Conservation (phyloP, 495 filamentous ascomycete genomes). For the Penicillium robsamsonii region DNA sequence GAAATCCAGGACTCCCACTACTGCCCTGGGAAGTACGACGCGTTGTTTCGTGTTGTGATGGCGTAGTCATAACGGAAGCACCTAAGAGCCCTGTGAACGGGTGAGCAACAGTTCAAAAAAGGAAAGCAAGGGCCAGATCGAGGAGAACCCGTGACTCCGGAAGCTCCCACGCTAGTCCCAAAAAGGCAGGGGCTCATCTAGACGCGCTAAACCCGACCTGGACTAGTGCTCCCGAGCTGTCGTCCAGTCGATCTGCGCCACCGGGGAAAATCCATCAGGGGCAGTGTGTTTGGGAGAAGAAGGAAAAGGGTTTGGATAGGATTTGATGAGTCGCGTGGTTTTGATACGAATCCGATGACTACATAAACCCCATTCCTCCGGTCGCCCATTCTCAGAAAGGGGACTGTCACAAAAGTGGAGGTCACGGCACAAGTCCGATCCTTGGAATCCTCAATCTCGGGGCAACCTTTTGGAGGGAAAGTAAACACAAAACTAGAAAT, state of each 20-base stretch:
- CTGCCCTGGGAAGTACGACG: slow-evolving; percentile 40
- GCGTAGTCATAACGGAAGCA: slow-evolving; percentile 31
- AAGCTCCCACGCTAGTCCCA: slow-evolving; percentile 37
- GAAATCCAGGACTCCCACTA: slow-evolving; percentile 35
- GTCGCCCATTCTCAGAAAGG: not conserved
- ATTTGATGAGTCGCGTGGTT: not conserved
- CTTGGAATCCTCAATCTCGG: slow-evolving; percentile 25
- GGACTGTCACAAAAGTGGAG: slow-evolving; percentile 23
- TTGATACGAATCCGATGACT: no score
- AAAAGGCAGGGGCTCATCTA: slow-evolving; percentile 22
- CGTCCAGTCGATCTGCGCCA: slow-evolving; percentile 40
- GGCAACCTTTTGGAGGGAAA: slow-evolving; percentile 10
- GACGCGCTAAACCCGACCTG: slow-evolving; percentile 16
- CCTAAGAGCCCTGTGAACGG: slow-evolving; percentile 20
- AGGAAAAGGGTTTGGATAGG: slow-evolving; percentile 12
- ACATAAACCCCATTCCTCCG: not conserved
- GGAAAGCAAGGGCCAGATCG: slow-evolving; percentile 23
- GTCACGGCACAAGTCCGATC: slow-evolving; percentile 29
- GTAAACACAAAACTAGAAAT: slow-evolving; percentile 9
- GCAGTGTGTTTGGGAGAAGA: slow-evolving; percentile 4
- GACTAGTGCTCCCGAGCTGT: slow-evolving; percentile 43
- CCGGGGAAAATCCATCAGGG: slow-evolving; percentile 29
- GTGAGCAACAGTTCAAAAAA: slow-evolving; percentile 11
- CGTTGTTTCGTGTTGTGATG: slow-evolving; percentile 23
- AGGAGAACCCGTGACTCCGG: slow-evolving; percentile 46